These are phyloP conservation scores for Rhizopogon salebrosus DNA, from an alignment of 768 basidiomycete species.

Conservation along the genomic window DNA sequence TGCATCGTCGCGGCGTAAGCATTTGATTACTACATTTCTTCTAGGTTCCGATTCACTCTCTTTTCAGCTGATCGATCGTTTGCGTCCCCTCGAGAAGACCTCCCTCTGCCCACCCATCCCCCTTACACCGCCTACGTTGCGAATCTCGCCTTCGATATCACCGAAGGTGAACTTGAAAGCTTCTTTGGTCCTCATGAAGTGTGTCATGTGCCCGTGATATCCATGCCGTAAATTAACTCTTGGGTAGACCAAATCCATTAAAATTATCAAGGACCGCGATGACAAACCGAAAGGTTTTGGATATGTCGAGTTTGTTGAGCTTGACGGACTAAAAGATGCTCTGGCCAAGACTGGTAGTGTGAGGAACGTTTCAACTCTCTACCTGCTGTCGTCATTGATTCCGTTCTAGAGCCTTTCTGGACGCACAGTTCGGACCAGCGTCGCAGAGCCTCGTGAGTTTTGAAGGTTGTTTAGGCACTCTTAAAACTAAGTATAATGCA, in stretches of 20 bases:
- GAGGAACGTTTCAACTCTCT: constrained; percentile 22
- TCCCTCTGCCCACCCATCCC: constrained; percentile 91
- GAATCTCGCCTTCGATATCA: constrained; percentile 90
- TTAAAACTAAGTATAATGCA: constrained; percentile 25
- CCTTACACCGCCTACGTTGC: constrained; percentile 98
- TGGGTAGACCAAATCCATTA: constrained; percentile 69
- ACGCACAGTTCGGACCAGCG: constrained; percentile 81
- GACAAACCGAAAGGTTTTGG: constrained; percentile 98
- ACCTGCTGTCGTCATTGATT: not conserved
- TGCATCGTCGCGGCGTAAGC: constrained; percentile 54
- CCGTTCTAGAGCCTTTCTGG: constrained; percentile 59
- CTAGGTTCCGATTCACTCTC: constrained; percentile 9
- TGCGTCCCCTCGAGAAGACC: constrained; percentile 72
- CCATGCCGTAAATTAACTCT: not conserved
- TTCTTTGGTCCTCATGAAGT: constrained; percentile 75
- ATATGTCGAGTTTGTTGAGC: constrained; percentile 89
- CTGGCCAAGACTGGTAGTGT: constrained; percentile 68
- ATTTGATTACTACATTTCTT: constrained; percentile 7
- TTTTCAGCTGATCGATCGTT: constrained; percentile 51
- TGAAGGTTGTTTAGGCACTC: not conserved
- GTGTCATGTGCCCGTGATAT: constrained; percentile 11
- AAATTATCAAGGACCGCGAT: constrained; percentile 90
- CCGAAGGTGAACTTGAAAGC: constrained; percentile 72
- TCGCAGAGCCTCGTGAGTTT: constrained; percentile 90
- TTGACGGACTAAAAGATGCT: constrained; percentile 84